A percentile compares a stretch with the other conserved stretches of the same genome.
Evolutionary conservation across 176 grass and related monocot species (phyloP).

Genomic region (Phyllostachys edulis): DNA sequence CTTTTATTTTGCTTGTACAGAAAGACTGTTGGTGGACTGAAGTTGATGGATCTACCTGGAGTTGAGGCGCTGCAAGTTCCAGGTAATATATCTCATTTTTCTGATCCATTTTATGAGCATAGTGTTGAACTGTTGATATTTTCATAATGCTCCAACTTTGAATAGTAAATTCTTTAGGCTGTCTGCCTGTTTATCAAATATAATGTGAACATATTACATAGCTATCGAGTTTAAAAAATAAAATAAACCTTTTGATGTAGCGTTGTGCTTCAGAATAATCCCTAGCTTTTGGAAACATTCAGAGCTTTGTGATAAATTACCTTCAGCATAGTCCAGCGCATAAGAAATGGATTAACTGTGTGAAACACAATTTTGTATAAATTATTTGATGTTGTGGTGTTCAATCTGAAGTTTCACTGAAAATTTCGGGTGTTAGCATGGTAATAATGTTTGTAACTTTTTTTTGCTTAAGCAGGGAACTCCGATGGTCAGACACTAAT

Average conservation of each 20-base stretch:
- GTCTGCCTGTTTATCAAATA: background rate
- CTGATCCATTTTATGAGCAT: background rate
- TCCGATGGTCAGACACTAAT: slow-evolving; percentile 78
- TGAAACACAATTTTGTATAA: background rate
- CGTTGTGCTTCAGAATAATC: background rate
- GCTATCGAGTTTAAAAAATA: background rate
- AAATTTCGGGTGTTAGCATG: background rate
- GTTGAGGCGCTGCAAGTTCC: slow-evolving; percentile 88
- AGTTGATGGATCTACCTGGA: slow-evolving; percentile 88
- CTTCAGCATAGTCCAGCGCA: background rate
- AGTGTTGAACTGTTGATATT: background rate
- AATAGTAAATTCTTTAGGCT: slow-evolving; percentile 4
- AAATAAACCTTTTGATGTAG: background rate
- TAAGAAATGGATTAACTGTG: background rate
- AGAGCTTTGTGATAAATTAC: slow-evolving; percentile 27
- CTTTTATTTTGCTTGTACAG: slow-evolving; percentile 39
- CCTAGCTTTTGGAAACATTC: slow-evolving; percentile 8
- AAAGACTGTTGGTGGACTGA: slow-evolving; percentile 91
- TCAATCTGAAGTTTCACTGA: background rate
- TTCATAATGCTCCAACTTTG: background rate
- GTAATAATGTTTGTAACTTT: slow-evolving; percentile 5
- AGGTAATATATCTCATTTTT: slow-evolving; percentile 53
- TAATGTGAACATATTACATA: background rate
- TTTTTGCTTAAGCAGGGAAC: slow-evolving; percentile 55
- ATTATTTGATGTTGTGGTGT: background rate